Base-by-base conservation (phyloP, 164 flowering plant species). In the Chimonanthus salicifolius region DNA sequence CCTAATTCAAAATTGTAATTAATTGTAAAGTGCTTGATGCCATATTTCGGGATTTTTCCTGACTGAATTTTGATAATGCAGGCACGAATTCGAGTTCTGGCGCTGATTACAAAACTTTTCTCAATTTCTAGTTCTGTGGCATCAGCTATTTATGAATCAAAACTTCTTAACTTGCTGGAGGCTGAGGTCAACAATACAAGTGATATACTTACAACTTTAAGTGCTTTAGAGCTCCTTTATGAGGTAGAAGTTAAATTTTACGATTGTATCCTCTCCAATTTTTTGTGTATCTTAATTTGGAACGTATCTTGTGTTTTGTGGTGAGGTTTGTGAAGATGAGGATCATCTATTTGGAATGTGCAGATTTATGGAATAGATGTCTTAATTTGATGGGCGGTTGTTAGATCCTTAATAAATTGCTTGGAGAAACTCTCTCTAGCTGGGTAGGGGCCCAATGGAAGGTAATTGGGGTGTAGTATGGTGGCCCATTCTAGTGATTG, bases 31-130 rank as follows among this genome's bases (percentile, higher is more conserved):
- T 70, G n/a, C 20, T 58, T 6, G 45, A 58, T 62, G 47, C 44
- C 8, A 20, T 13, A 11, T 69, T 45, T 33, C 16, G 7, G 51
- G 63, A 11, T 45, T 71, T 13, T 10, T 72, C 9, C 11, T 71
- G 15, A n/a, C 62, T 64, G 15, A 46, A 58, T 47, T 10, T 68
- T n/a, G 60, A 46, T 76, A 13, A 79, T 68, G 67, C 89, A 94
- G 99, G 99, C 89, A 77, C 87, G 94, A 70, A 84, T 90, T 44
- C 90, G 99, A 51, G 82, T 94, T 68, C 78, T 94, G 71, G 86
- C 92, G 66, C 85, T 95, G 84, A 83, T 92, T 51, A 97, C 90
- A 81, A 91, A 90, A 79, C 88, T 95, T 51, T 92, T 92, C 82
- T 90, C 97, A 9, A 58, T 87, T 76, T 95, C 99, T 67, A 79